A percentile compares a stretch with the other conserved stretches of the same genome.
Conservation (phyloP, 345 rosid species). For the Lumnitzera racemosa region DNA sequence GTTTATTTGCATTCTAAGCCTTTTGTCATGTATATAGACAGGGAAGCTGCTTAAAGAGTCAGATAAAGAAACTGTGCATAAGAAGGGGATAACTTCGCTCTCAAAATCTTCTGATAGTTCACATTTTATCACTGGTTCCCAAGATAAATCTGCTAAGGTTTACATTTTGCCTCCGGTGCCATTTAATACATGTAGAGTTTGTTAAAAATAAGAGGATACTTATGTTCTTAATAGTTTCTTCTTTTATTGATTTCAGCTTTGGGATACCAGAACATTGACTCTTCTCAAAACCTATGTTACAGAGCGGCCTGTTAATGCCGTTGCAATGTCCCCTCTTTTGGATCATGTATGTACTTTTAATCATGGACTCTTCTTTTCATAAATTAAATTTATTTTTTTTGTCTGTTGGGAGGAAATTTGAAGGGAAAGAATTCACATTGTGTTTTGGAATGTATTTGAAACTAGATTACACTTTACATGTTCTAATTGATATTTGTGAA, state of each 20-base stretch:
- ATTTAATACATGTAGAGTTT: not conserved
- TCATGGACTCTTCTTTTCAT: not conserved
- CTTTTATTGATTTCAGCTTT: slow-evolving; percentile 44
- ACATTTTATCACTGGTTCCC: slow-evolving; percentile 84
- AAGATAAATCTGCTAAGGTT: slow-evolving; percentile 96
- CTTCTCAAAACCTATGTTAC: slow-evolving; percentile 84
- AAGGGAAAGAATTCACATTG: no score
- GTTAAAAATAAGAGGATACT: not conserved
- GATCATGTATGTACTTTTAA: slow-evolving; percentile 60
- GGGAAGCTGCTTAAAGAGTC: slow-evolving; percentile 75
- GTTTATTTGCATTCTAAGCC: not conserved
- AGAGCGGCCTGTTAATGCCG: slow-evolving; percentile 96
- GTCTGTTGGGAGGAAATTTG: not conserved
- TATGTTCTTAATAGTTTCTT: not conserved
- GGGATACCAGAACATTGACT: slow-evolving; percentile 81
- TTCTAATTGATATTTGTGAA: no score
- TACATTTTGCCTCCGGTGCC: not conserved
- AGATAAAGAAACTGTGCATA: slow-evolving; percentile 71
- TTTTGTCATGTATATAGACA: slow-evolving; percentile 37
- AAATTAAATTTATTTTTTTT: not conserved
- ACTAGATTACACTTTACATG: no score
- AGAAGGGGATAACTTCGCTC: slow-evolving; percentile 80
- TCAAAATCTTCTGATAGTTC: slow-evolving; percentile 73
- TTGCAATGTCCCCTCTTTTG: slow-evolving; percentile 90
- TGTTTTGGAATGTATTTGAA: no score